Conservation (phyloP, 805 yeast species). For the Ogataea henricii region DNA sequence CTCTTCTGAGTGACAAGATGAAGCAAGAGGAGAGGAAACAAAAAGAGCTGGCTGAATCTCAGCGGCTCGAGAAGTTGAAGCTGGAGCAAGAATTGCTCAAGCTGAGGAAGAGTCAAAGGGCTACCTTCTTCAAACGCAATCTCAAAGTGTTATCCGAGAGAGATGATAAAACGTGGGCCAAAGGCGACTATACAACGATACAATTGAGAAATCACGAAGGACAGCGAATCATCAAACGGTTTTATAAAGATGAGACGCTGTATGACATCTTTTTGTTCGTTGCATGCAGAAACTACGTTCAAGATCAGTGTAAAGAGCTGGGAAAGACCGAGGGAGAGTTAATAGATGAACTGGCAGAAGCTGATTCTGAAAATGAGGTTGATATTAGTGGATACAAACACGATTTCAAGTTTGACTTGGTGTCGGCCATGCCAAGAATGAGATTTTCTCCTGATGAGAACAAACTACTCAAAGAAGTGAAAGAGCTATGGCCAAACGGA, state of each 20-base stretch:
- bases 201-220: slow-evolving; percentile 61
- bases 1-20: slow-evolving; percentile 56
- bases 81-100: slow-evolving; percentile 19
- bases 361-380: slow-evolving; percentile 9
- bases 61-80: slow-evolving; percentile 18
- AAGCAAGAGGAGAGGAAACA: slow-evolving; percentile 49
- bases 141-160: slow-evolving; percentile 9
- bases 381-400: slow-evolving; percentile 20
- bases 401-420: slow-evolving; percentile 35
- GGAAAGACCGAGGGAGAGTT: slow-evolving; percentile 16
- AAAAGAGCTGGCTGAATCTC: slow-evolving; percentile 25
- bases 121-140: slow-evolving; percentile 24
- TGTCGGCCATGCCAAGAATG: slow-evolving; percentile 40
- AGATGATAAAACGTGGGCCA: slow-evolving; percentile 21
- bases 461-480: slow-evolving; percentile 25
- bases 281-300: slow-evolving; percentile 39
- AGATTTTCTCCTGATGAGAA: slow-evolving; percentile 27
- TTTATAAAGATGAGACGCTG: slow-evolving; percentile 41
- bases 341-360: slow-evolving; percentile 12
- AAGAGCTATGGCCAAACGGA: slow-evolving; percentile 42
- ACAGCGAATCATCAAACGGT: slow-evolving; percentile 46
- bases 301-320: slow-evolving; percentile 11
- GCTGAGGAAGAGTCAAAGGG: slow-evolving; percentile 20
- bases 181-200: slow-evolving; percentile 41
- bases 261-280: slow-evolving; percentile 53